These are phyloP conservation scores for Entophlyctis luteolus DNA, from an alignment of 192 early-diverging fungal genomes.

Conservation along the genomic window DNA sequence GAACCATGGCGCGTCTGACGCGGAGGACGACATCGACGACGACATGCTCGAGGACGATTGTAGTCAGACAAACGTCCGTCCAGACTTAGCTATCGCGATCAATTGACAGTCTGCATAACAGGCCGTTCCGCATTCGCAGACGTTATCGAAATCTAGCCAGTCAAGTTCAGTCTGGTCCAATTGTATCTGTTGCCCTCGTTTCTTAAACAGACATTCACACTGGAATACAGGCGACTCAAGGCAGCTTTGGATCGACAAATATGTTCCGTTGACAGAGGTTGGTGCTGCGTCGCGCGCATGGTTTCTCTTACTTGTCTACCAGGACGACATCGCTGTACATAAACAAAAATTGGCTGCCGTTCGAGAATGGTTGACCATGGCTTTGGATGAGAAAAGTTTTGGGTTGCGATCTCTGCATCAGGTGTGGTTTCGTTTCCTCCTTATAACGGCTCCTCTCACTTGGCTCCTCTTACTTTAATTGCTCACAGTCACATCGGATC, in stretches of 20 bases:
- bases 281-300: background rate
- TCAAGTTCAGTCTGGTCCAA: background rate
- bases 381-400: background rate
- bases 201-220: too few species aligned
- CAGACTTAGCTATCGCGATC: background rate
- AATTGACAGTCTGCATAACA: background rate
- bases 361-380: conserved; percentile 25
- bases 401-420: conserved; percentile 3
- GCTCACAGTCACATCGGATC: conserved; percentile 16
- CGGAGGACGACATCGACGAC: too few species aligned
- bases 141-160: background rate
- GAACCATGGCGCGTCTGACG: too few species aligned
- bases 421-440: background rate
- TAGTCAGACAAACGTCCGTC: background rate
- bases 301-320: background rate
- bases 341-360: conserved; percentile 36
- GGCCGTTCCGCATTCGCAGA: background rate
- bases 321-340: conserved; percentile 37
- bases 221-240: background rate
- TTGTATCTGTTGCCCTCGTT: background rate
- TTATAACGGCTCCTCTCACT: background rate
- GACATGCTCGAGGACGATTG: background rate
- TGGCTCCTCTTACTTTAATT: background rate
- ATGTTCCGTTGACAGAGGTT: conserved; percentile 14
- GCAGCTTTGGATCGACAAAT: conserved; percentile 24